These are phyloP conservation scores for Penicillium nordicum DNA, from an alignment of 2,329 filamentous ascomycete species.

Conservation along the genomic window DNA sequence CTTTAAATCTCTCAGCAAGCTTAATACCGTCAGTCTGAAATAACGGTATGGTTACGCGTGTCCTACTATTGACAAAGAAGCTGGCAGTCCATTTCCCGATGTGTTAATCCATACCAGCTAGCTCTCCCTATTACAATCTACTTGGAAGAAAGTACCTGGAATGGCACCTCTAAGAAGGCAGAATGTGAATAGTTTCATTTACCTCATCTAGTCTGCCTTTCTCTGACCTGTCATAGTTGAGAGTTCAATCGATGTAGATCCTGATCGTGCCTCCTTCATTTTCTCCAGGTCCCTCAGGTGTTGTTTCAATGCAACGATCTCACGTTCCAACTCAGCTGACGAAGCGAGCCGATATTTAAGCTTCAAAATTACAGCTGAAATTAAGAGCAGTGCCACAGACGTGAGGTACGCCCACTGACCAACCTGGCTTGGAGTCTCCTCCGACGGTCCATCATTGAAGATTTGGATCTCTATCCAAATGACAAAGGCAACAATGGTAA, in stretches of 20 bases:
- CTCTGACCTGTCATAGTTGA: not conserved
- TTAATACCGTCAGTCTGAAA: not conserved
- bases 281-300: slow-evolving; percentile 12
- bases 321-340: slow-evolving; percentile 26
- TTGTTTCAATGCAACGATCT: slow-evolving; percentile 25
- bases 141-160: not conserved
- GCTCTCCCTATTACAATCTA: no score
- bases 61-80: no score
- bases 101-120: not conserved
- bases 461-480: slow-evolving; percentile 35
- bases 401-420: slow-evolving; percentile 32
- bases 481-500: slow-evolving; percentile 32
- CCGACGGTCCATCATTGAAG: slow-evolving; percentile 26
- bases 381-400: slow-evolving; percentile 27
- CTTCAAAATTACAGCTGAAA: slow-evolving; percentile 28
- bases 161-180: no score
- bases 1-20: not conserved
- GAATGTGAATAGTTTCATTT: not conserved
- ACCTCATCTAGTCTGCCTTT: not conserved
- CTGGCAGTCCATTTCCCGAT: not conserved
- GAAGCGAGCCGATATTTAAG: slow-evolving; percentile 29
- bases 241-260: not conserved
- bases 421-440: slow-evolving; percentile 30
- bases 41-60: no score
- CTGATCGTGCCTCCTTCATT: slow-evolving; percentile 6